Evolutionary conservation across 768 basidiomycete species (phyloP).

Genomic region (Hydnomerulius pinastri): DNA sequence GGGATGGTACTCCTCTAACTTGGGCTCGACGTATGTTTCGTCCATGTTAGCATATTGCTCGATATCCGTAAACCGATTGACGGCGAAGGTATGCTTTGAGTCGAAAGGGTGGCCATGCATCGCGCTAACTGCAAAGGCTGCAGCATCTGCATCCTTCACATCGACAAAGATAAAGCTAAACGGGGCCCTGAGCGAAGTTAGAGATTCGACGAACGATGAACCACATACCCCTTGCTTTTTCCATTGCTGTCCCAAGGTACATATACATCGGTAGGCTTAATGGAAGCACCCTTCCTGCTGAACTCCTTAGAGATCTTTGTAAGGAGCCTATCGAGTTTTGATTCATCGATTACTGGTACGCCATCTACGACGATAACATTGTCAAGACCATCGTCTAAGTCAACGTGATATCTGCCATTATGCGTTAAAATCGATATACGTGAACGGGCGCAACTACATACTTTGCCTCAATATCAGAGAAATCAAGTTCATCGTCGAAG

Average conservation of each 20-base stretch:
- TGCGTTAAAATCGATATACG: constrained; percentile 6
- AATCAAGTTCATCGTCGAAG: constrained; percentile 75
- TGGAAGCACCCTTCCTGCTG: constrained; percentile 71
- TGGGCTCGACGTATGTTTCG: constrained; percentile 77
- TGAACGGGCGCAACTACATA: constrained; percentile 34
- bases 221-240: constrained; percentile 87
- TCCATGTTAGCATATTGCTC: constrained; percentile 78
- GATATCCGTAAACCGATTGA: constrained; percentile 89
- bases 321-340: constrained; percentile 80
- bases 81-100: constrained; percentile 77
- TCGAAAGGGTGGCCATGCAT: constrained; percentile 86
- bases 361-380: constrained; percentile 92
- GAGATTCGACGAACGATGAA: constrained; percentile 1
- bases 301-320: constrained; percentile 85
- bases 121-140: constrained; percentile 60
- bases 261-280: constrained; percentile 76
- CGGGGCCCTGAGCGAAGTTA: background rate
- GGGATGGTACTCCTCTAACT: constrained; percentile 69
- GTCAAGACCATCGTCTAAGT: constrained; percentile 86
- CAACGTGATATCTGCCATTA: constrained; percentile 74
- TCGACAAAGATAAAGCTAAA: constrained; percentile 83
- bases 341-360: constrained; percentile 84
- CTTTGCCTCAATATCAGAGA: constrained; percentile 88
- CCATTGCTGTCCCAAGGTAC: constrained; percentile 88
- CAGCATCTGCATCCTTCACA: constrained; percentile 69